Conservation (phyloP, 106 monocot species). For the Alisma plantagoaquatica region DNA sequence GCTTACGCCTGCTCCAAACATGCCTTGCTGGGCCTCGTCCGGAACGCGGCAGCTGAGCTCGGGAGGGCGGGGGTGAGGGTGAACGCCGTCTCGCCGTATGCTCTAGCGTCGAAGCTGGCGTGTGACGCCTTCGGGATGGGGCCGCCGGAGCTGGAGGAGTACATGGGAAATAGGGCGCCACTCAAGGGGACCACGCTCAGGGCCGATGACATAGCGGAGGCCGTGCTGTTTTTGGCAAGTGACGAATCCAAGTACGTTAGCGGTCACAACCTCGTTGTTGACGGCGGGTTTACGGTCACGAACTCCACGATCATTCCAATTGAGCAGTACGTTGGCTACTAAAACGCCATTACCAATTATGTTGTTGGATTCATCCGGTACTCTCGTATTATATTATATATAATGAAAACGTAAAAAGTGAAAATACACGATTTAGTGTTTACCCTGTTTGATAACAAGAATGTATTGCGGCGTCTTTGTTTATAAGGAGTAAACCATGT, state of each 20-base stretch:
- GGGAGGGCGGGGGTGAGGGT: slow-evolving; percentile 8
- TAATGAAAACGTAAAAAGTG: too few species aligned
- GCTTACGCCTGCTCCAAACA: slow-evolving; percentile 1
- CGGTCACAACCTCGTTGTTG: slow-evolving; percentile 16
- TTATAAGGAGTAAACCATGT: too few species aligned
- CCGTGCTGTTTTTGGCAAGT: slow-evolving; percentile 17
- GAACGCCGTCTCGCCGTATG: slow-evolving; percentile 18
- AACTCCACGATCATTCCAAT: too few species aligned
- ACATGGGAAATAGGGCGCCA: neutral
- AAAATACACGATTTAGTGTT: too few species aligned
- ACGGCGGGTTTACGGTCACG: slow-evolving; percentile 16
- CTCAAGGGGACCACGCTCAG: slow-evolving; percentile 1
- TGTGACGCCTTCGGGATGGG: neutral
- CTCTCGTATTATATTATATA: too few species aligned
- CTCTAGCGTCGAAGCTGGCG: slow-evolving; percentile 3
- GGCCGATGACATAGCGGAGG: slow-evolving; percentile 10
- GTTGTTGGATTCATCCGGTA: too few species aligned
- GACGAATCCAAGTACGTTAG: slow-evolving; percentile 12
- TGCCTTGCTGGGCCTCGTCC: slow-evolving; percentile 3
- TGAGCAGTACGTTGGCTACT: too few species aligned
- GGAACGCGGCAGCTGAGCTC: neutral
- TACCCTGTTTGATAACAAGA: too few species aligned
- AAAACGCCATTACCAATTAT: too few species aligned
- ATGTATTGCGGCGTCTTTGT: too few species aligned
- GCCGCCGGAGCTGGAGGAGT: neutral